These are phyloP conservation scores for Yarrowia sp. DNA, from an alignment of 805 yeast species.

Conservation along the genomic window DNA sequence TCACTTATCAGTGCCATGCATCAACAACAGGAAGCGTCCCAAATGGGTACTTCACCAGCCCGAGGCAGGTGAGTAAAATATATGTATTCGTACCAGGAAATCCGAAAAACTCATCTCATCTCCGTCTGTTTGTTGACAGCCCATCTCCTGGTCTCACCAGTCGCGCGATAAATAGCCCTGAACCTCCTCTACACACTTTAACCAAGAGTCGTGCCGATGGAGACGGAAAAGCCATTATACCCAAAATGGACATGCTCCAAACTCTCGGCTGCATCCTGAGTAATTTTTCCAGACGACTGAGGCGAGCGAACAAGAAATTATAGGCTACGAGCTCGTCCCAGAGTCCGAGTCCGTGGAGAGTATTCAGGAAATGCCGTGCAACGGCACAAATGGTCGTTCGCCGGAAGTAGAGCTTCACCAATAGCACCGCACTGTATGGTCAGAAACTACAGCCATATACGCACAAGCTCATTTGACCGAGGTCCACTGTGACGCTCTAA, in stretches of 20 bases:
- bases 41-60: not conserved
- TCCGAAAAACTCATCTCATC: too few species aligned
- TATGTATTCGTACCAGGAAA: too few species aligned
- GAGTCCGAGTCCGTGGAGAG: not conserved
- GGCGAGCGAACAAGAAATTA: too few species aligned
- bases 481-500: not conserved
- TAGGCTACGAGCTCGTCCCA: not conserved
- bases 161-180: not conserved
- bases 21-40: not conserved
- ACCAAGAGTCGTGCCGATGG: not conserved
- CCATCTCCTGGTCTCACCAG: constrained; percentile 5
- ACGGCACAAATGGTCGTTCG: too few species aligned
- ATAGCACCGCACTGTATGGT: not conserved
- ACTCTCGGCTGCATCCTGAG: constrained; percentile 19
- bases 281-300: not conserved
- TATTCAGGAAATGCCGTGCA: too few species aligned
- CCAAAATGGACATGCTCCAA: constrained; percentile 8
- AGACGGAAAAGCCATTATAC: constrained; percentile 10
- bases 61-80: not conserved
- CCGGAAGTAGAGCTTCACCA: too few species aligned
- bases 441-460: not conserved
- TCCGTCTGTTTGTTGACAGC: not conserved
- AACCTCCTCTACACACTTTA: not conserved
- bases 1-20: constrained; percentile 8
- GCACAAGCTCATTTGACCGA: not conserved